Evolutionary conservation across 768 basidiomycete species (phyloP), one percentile per base, ranked within the genome.

Genomic region (Boletus fagicola): DNA sequence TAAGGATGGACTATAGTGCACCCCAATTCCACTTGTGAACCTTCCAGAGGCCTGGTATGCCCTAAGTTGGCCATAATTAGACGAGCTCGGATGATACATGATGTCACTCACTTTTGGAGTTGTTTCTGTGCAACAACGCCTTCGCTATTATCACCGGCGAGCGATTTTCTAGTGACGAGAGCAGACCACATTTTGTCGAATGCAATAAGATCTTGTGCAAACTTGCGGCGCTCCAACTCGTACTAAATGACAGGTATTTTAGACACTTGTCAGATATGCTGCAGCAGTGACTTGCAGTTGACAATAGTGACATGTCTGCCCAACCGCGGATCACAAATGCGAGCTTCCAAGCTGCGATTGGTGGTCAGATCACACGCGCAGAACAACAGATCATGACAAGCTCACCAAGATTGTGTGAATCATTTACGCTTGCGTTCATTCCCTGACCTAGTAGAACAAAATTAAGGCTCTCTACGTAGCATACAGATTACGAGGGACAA

Each of bases 401-500:
- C 68, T n/a, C 40, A 77, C 76, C 67, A 18, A 83, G 74, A 60
- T 84, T 83, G 63, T 80, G 82, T 0, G 78, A 69, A 57, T 84
- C 83, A 51, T 77, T 80, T 74, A 80, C 78, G 51, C 77, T 76
- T 4, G 80, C 80, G 38, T 81, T 81, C 80, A 80, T 77, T 1
- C 79, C 81, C 56, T 83, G 82, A 5, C 80, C 79, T 80, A 36
- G 58, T 80, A 36, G 58, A n/a, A 58, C 51, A 60, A 65, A 62
- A 5, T 62, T 73, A 49, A 62, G 46, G 33, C 11, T n/a, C 5
- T 47, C 30, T 13, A 16, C 22, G 5, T 5, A n/a, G 18, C 13
- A 20, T 15, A 44, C 18, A n/a, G 18, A 40, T 20, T 1, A 11
- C 11, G 31, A 28, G 7, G 18, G 44, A 52, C 15, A 24, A 60